Conservation (phyloP, 768 basidiomycete genomes). For the Chlorophyllum brunneum region DNA sequence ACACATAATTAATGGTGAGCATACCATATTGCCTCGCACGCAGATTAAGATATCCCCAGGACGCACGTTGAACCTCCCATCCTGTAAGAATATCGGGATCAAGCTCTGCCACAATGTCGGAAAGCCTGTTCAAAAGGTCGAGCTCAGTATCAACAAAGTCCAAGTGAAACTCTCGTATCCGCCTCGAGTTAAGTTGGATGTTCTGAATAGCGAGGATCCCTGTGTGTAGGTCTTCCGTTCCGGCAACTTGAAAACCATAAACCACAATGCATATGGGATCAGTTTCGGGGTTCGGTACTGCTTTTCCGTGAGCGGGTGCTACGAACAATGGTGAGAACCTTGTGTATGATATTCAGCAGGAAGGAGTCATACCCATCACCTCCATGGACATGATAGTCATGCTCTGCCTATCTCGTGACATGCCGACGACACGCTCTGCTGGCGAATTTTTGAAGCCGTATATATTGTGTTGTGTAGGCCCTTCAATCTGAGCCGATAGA, state of each 20-base stretch:
- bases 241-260: conserved; percentile 62
- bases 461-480: conserved; percentile 70
- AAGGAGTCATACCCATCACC: conserved; percentile 61
- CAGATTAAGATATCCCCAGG: conserved; percentile 88
- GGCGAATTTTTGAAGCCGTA: conserved; percentile 66
- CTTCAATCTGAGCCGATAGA: conserved; percentile 47
- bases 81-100: conserved; percentile 93
- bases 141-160: conserved; percentile 66
- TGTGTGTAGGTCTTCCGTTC: conserved; percentile 31
- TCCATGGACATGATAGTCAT: conserved; percentile 85
- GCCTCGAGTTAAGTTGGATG: conserved; percentile 31
- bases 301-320: conserved; percentile 59
- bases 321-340: background rate
- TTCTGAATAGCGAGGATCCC: conserved; percentile 55
- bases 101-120: conserved; percentile 69
- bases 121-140: conserved; percentile 71
- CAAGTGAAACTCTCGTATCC: conserved; percentile 41
- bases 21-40: conserved; percentile 61
- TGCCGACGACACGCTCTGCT: conserved; percentile 15
- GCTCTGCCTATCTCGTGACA: conserved; percentile 54
- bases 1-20: conserved; percentile 9
- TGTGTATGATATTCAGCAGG: background rate
- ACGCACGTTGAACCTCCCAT: conserved; percentile 85
- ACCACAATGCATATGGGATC: conserved; percentile 70
- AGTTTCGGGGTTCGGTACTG: conserved; percentile 60